phyloP scores from a whole-genome alignment of 805 yeast genomes.

The Phaffomyces opuntiae region DNA sequence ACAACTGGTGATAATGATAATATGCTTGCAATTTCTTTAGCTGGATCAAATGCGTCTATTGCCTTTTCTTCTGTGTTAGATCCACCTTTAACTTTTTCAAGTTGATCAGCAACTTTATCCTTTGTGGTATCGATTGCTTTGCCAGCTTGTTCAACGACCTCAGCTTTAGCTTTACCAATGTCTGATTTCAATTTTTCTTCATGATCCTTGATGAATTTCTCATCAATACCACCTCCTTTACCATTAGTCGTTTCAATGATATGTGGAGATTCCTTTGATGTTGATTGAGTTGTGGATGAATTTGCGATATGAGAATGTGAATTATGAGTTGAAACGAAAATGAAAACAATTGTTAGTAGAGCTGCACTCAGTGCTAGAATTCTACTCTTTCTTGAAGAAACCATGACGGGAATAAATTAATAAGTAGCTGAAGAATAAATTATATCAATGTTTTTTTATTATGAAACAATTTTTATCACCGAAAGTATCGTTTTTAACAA shows the following conservation, averaged over 20 bases:
- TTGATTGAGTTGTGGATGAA: background rate
- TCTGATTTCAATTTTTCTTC: conserved; percentile 25
- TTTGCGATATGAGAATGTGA: conserved; percentile 3
- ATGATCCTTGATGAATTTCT: conserved; percentile 31
- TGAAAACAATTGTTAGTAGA: conserved; percentile 29
- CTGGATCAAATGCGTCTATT: conserved; percentile 35
- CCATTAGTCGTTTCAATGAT: conserved; percentile 11
- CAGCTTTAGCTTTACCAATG: conserved; percentile 9
- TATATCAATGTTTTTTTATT: no score
- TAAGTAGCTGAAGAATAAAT: background rate
- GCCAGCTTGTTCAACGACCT: background rate
- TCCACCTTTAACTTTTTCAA: background rate
- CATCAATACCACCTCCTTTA: conserved; percentile 31
- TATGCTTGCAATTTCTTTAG: conserved; percentile 48
- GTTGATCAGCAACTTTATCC: background rate
- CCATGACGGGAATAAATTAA: background rate
- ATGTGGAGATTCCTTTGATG: background rate
- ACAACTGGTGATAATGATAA: conserved; percentile 58
- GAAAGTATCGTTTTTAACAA: no score
- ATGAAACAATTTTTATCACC: no score
- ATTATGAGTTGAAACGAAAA: conserved; percentile 27
- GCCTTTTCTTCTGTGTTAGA: background rate
- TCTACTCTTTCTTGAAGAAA: conserved; percentile 31
- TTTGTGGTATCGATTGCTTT: background rate
- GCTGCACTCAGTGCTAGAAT: conserved; percentile 36